Evolutionary conservation across 2,329 filamentous ascomycete species (phyloP).

Genomic region (Cordyceps fumosorosea): DNA sequence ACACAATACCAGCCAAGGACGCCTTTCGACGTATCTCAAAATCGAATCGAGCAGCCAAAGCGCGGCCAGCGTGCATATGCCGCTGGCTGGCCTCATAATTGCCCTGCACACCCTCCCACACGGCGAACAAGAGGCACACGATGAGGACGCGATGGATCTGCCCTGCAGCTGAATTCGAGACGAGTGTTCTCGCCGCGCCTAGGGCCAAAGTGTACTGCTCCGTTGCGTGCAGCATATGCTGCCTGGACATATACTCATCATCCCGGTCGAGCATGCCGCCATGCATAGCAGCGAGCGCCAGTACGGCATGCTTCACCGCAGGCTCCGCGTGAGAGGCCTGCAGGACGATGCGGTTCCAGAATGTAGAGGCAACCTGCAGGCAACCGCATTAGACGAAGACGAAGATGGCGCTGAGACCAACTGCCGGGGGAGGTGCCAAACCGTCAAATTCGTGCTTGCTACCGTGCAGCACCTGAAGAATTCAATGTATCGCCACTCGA

Average conservation of each 20-base stretch:
- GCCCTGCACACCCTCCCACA: slow-evolving; percentile 7
- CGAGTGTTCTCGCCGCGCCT: background rate
- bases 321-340: slow-evolving; percentile 6
- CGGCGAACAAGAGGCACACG: background rate
- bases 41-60: background rate
- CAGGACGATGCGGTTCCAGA: slow-evolving; percentile 1
- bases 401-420: background rate
- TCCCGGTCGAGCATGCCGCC: slow-evolving; percentile 3
- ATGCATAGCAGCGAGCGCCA: slow-evolving; percentile 3
- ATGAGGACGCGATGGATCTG: slow-evolving; percentile 5
- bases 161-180: background rate
- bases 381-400: background rate
- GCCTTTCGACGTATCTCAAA: background rate
- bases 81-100: background rate
- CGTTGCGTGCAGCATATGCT: slow-evolving; percentile 1
- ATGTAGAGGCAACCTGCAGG: background rate
- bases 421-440: background rate
- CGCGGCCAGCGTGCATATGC: background rate
- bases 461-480: slow-evolving; percentile 5
- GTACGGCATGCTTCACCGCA: background rate
- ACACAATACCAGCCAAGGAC: background rate
- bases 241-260: background rate
- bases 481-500: background rate
- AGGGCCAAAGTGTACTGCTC: slow-evolving; percentile 2
- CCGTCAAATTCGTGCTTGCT: background rate